Evolutionary conservation across 352 stramenopile genomes (phyloP).

Genomic region (Aphanomyces astaci): DNA sequence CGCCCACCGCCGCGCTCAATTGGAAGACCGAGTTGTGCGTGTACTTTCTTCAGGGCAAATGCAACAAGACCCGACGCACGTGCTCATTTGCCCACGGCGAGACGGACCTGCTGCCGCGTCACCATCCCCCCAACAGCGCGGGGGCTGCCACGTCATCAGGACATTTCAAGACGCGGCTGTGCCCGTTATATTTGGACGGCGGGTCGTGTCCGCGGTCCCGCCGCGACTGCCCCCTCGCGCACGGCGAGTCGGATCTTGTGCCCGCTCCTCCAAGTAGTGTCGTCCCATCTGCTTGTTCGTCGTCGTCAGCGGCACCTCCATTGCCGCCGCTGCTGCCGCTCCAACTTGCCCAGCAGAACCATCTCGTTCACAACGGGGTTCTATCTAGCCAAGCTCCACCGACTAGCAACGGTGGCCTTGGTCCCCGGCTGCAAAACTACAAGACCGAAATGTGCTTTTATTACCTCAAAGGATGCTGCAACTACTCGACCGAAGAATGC

Average conservation of each 20-base stretch:
- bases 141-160: conserved; percentile 30
- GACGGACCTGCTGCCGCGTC: conserved; percentile 46
- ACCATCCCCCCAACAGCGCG: too few species aligned
- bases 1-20: conserved; percentile 35
- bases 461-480: conserved; percentile 82
- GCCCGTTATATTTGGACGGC: conserved; percentile 64
- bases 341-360: not conserved
- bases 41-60: conserved; percentile 85
- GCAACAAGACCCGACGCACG: conserved; percentile 82
- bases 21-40: conserved; percentile 87
- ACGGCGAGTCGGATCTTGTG: conserved; percentile 60
- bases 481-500: conserved; percentile 82
- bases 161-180: conserved; percentile 71
- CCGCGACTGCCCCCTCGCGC: conserved; percentile 65
- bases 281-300: not conserved
- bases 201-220: conserved; percentile 55
- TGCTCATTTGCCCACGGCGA: conserved; percentile 82
- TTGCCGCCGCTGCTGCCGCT: not conserved
- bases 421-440: conserved; percentile 75
- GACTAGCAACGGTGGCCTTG: conserved; percentile 1
- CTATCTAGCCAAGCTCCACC: too few species aligned
- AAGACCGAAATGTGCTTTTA: conserved; percentile 87
- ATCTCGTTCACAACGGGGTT: not conserved
- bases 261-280: not conserved
- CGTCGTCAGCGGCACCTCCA: not conserved